Conservation (phyloP, 1,139 yeast species). For the Saccharomyces hybrid region DNA sequence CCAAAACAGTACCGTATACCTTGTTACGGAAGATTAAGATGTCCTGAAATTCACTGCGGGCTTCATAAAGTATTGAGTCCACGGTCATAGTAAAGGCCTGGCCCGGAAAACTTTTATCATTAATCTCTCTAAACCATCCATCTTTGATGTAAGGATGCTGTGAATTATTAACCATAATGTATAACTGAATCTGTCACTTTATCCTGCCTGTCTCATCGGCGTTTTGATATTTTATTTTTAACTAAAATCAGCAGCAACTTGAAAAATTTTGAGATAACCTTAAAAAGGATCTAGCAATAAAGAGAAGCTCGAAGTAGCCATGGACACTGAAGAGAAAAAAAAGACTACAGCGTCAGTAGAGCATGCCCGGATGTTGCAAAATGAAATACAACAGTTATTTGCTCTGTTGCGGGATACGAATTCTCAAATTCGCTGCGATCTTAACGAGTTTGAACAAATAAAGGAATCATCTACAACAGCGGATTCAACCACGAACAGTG, state of each 20-base stretch:
- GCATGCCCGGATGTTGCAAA: constrained; percentile 17
- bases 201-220: not conserved
- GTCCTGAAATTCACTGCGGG: constrained; percentile 78
- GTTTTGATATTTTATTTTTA: not conserved
- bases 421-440: constrained; percentile 21
- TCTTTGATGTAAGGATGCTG: constrained; percentile 34
- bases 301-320: not conserved
- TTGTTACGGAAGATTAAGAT: constrained; percentile 79
- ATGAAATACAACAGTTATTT: constrained; percentile 21
- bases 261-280: not conserved
- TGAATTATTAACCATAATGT: not conserved
- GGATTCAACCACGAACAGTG: not conserved
- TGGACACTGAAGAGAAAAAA: not conserved
- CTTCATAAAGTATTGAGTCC: constrained; percentile 66
- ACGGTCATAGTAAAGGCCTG: constrained; percentile 87
- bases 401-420: constrained; percentile 16
- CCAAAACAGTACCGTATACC: constrained; percentile 83
- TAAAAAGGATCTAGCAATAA: not conserved
- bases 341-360: constrained; percentile 6
- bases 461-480: constrained; percentile 7
- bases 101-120: constrained; percentile 90
- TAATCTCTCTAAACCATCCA: constrained; percentile 91
- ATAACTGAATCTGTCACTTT: not conserved
- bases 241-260: not conserved
- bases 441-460: constrained; percentile 27